Conservation (phyloP, 495 filamentous ascomycete species). For the Talaromyces stipitatus region DNA sequence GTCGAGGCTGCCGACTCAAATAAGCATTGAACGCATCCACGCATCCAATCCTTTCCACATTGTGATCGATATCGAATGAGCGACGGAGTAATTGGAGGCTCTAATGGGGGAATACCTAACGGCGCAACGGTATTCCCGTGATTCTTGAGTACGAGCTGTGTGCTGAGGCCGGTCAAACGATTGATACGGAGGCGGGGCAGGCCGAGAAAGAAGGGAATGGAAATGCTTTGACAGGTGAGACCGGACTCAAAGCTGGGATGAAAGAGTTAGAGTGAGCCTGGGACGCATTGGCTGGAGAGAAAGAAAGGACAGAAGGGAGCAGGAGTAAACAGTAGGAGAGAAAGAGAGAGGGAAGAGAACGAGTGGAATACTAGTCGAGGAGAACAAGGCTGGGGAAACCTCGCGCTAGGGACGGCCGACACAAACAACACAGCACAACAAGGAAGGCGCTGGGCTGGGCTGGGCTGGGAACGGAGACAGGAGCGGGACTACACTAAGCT, state of each 20-base stretch:
- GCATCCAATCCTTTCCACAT: conserved; percentile 11
- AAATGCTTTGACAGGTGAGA: neutral
- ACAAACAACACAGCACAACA: conserved; percentile 6
- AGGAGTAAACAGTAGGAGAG: conserved; percentile 10
- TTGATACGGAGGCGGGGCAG: conserved; percentile 1
- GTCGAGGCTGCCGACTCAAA: conserved; percentile 8
- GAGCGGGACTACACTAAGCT: neutral
- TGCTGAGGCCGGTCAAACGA: neutral
- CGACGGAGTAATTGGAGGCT: neutral
- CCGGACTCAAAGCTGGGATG: neutral
- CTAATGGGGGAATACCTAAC: neutral
- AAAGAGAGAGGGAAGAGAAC: conserved; percentile 18
- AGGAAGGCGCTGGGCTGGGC: neutral
- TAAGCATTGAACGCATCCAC: conserved; percentile 25
- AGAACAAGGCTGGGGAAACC: conserved; percentile 7
- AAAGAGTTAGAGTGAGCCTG: neutral
- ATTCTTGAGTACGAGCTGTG: neutral
- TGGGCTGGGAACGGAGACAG: neutral
- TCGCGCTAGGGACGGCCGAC: conserved; percentile 1
- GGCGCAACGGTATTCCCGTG: neutral
- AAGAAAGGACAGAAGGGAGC: conserved; percentile 6
- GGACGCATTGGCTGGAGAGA: neutral
- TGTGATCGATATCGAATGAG: conserved; percentile 1
- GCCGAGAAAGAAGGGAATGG: neutral
- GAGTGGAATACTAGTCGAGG: conserved; percentile 11